Conservation (phyloP, 2,329 filamentous ascomycete genomes). For the Xylariaceae sp. region DNA sequence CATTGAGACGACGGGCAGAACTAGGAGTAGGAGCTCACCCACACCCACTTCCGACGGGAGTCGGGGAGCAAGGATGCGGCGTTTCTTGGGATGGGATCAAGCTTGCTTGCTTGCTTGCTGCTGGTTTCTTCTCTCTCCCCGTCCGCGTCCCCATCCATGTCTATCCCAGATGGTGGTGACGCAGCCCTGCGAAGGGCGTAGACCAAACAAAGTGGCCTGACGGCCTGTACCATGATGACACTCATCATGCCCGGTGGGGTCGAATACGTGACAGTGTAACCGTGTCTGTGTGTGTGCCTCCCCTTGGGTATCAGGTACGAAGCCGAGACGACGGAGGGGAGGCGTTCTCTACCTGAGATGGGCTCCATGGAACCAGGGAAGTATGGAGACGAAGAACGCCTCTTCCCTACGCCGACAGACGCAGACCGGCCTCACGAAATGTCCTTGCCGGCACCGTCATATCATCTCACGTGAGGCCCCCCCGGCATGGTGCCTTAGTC, state of each 20-base stretch:
- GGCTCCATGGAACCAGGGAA: neutral
- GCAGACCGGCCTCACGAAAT: no score
- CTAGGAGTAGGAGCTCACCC: neutral
- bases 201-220: constrained; percentile 2
- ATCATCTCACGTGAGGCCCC: constrained; percentile 6
- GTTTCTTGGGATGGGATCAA: neutral
- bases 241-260: constrained; percentile 7
- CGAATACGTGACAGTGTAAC: constrained; percentile 9
- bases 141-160: neutral
- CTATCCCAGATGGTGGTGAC: neutral
- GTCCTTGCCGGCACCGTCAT: constrained; percentile 5
- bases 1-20: neutral
- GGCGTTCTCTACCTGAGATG: neutral
- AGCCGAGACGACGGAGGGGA: neutral
- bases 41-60: constrained; percentile 8
- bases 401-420: no score
- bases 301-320: neutral
- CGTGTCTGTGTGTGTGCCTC: neutral
- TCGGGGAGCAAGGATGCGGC: constrained; percentile 14
- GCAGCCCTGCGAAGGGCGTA: constrained; percentile 11
- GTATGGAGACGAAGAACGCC: no score
- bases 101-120: neutral
- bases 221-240: constrained; percentile 10
- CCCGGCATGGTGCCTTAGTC: neutral
- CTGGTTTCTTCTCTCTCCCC: neutral